phyloP scores from a whole-genome alignment of 371 early-diverging fungal genomes.

The Rhizopus sp. region DNA sequence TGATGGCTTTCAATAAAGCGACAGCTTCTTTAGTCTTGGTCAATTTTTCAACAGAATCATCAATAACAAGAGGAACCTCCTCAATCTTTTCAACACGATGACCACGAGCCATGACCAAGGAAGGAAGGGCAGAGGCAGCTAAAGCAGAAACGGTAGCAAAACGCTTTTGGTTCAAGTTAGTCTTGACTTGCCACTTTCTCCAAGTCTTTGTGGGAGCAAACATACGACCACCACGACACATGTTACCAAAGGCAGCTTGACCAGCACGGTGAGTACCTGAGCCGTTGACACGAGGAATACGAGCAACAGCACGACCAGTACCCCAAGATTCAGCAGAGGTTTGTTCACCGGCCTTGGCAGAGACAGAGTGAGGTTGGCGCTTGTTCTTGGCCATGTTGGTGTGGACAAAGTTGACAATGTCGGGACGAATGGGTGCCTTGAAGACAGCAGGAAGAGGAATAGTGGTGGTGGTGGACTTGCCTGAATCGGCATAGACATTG shows the following conservation, averaged over 20 bases:
- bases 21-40: constrained; percentile 98
- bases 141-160: constrained; percentile 98
- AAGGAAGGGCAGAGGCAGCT: constrained; percentile 97
- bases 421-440: constrained; percentile 97
- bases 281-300: constrained; percentile 99
- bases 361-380: constrained; percentile 99
- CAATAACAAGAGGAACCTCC: constrained; percentile 98
- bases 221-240: constrained; percentile 99
- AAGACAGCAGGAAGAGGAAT: constrained; percentile 96
- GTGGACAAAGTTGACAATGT: constrained; percentile 97
- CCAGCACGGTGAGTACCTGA: constrained; percentile 99
- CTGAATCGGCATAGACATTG: constrained; percentile 86
- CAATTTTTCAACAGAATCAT: constrained; percentile 80
- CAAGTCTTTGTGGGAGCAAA: constrained; percentile 99
- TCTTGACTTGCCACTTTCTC: constrained; percentile 99
- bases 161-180: constrained; percentile 97
- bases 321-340: constrained; percentile 99
- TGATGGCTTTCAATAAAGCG: constrained; percentile 88
- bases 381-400: constrained; percentile 98
- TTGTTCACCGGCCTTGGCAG: constrained; percentile 98
- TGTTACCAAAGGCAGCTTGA: constrained; percentile 99
- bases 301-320: constrained; percentile 99
- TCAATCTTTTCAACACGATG: constrained; percentile 95
- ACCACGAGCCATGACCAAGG: constrained; percentile 98
- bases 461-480: constrained; percentile 75